Percentiles rank a stretch among this genome's conserved stretches.
Conservation (phyloP, 116 monocot genomes). For the Dioscorea cayenensis region DNA sequence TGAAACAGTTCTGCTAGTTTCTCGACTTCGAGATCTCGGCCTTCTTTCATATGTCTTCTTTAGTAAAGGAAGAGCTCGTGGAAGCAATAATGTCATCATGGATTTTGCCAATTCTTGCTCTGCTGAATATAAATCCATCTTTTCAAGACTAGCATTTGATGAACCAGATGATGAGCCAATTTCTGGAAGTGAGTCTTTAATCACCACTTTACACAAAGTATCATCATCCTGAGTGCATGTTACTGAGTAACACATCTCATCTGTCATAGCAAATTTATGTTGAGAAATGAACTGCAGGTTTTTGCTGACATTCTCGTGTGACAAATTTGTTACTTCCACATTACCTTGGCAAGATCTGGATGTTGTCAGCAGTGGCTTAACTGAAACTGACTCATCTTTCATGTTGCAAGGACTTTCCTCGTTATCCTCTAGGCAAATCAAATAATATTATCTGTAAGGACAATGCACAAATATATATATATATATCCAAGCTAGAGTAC, state of each 20-base stretch:
- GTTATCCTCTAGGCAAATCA: slow-evolving; percentile 12
- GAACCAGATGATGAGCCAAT: slow-evolving; percentile 48
- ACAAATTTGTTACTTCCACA: slow-evolving; percentile 1
- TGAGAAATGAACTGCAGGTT: slow-evolving; percentile 3
- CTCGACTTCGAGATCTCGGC: slow-evolving; percentile 17
- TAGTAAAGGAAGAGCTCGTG: slow-evolving; percentile 78
- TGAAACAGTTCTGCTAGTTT: slow-evolving; percentile 18
- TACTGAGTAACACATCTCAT: slow-evolving; percentile 5
- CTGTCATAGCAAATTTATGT: slow-evolving; percentile 4
- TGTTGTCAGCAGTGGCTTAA: slow-evolving; percentile 5
- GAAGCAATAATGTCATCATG: slow-evolving; percentile 90
- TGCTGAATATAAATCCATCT: slow-evolving; percentile 31
- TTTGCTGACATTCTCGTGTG: slow-evolving; percentile 6
- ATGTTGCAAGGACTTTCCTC: slow-evolving; percentile 11
- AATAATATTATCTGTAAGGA: slow-evolving; percentile 13
- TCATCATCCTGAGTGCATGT: slow-evolving; percentile 12
- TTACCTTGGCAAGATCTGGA: slow-evolving; percentile 6
- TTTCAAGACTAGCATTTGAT: slow-evolving; percentile 40
- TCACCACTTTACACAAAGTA: slow-evolving; percentile 6
- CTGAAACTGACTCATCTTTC: slow-evolving; percentile 20
- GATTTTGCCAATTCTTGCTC: slow-evolving; percentile 65
- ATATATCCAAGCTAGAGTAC: not conserved
- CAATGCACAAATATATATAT: slow-evolving; percentile 9
- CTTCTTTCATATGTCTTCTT: slow-evolving; percentile 69
- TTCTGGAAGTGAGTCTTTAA: slow-evolving; percentile 44